Evolutionary conservation across 176 grass and related monocot genomes (phyloP).

Genomic region (Carex littledalei): DNA sequence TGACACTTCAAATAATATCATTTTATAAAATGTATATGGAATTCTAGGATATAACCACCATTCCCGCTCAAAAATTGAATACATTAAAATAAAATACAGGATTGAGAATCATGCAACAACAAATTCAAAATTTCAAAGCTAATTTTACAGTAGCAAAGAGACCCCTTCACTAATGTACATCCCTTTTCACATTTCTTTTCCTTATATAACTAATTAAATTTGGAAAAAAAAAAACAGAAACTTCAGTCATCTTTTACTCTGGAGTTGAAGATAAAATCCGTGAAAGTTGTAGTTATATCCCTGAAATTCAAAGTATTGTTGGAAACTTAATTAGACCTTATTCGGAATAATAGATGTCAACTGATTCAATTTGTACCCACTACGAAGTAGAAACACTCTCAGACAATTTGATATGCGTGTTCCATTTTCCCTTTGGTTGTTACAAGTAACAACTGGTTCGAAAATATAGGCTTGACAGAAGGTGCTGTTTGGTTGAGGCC

Average conservation of each 20-base stretch:
- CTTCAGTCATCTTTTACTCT: conserved; percentile 23
- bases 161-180: neutral
- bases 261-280: conserved; percentile 22
- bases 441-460: neutral
- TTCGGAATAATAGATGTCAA: neutral
- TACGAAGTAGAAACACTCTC: neutral
- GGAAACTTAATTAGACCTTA: neutral
- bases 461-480: neutral
- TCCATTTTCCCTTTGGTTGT: neutral
- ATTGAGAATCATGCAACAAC: neutral
- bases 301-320: conserved; percentile 7
- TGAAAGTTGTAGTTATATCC: conserved; percentile 26
- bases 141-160: conserved; percentile 8
- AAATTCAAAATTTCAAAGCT: conserved; percentile 9
- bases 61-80: neutral
- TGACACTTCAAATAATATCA: neutral
- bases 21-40: neutral
- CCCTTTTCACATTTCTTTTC: neutral
- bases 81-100: neutral
- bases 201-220: conserved; percentile 18
- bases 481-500: no score
- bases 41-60: neutral
- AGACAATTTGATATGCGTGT: neutral
- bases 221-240: neutral
- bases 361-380: neutral